Evolutionary conservation across 257 asterid species (phyloP).

Genomic region (Solanum clarkiae): DNA sequence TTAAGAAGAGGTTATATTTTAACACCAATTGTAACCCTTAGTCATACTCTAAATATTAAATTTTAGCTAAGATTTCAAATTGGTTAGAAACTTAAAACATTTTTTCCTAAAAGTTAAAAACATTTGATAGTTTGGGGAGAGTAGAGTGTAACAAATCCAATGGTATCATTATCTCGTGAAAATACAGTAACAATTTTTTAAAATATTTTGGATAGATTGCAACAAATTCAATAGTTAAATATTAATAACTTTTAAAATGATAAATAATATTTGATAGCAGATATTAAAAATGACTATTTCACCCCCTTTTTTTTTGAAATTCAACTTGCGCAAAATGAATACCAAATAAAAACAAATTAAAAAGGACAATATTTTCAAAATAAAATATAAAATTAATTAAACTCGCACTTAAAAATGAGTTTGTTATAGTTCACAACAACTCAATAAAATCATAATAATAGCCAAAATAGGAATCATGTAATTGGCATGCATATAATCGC

Average conservation of each 20-base stretch:
- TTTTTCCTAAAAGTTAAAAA: neutral
- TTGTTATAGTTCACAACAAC: neutral
- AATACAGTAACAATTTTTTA: too few relatives aligned
- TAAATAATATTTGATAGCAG: too few relatives aligned
- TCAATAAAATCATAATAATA: neutral
- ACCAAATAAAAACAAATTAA: too few relatives aligned
- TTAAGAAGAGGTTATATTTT: neutral
- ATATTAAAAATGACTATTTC: too few relatives aligned
- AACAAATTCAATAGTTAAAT: neutral
- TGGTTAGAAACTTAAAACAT: neutral
- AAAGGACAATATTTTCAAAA: too few relatives aligned
- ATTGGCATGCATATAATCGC: too few relatives aligned
- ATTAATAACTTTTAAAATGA: neutral
- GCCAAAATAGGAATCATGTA: too few relatives aligned
- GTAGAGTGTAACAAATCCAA: accelerated
- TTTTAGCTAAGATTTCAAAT: neutral
- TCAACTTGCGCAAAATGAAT: too few relatives aligned
- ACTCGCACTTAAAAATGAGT: neutral
- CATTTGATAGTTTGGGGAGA: neutral
- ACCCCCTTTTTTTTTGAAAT: too few relatives aligned
- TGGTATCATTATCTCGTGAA: too few relatives aligned
- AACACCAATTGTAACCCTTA: neutral
- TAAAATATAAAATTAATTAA: neutral
- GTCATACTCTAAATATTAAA: neutral
- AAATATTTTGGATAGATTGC: too few relatives aligned